A percentile compares a stretch with the other conserved stretches of the same genome.
phyloP scores from a whole-genome alignment of 2,329 filamentous ascomycete genomes.

The Didymella glomerata region DNA sequence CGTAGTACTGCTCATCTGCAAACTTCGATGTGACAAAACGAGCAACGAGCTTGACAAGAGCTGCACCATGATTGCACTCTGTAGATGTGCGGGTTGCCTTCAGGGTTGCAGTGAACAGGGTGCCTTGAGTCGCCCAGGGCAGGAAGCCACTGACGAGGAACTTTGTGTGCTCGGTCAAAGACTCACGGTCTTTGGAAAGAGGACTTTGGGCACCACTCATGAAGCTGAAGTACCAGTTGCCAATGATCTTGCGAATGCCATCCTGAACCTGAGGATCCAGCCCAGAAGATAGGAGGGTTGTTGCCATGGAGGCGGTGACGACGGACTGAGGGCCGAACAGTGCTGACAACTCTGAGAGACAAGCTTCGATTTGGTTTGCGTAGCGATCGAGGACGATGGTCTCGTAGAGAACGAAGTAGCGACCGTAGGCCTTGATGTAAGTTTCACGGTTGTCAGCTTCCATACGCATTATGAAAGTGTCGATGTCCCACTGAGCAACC shows the following conservation, averaged over 20 bases:
- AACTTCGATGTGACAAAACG: constrained; percentile 35
- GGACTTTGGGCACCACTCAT: constrained; percentile 20
- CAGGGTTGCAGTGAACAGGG: constrained; percentile 54
- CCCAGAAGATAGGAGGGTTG: constrained; percentile 53
- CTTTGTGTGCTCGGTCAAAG: constrained; percentile 31
- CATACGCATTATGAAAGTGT: constrained; percentile 36
- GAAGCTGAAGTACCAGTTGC: constrained; percentile 55
- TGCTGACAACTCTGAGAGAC: constrained; percentile 53
- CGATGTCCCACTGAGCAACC: constrained; percentile 38
- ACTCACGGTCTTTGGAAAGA: constrained; percentile 6
- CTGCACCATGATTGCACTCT: constrained; percentile 53
- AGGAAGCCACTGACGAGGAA: constrained; percentile 55
- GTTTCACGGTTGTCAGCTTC: constrained; percentile 22
- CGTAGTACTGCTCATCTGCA: constrained; percentile 21
- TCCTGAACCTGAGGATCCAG: constrained; percentile 55
- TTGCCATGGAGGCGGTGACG: constrained; percentile 54
- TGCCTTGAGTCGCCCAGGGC: constrained; percentile 58
- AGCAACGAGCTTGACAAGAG: constrained; percentile 49
- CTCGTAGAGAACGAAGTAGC: constrained; percentile 57
- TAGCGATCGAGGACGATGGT: constrained; percentile 60
- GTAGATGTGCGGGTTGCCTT: constrained; percentile 40
- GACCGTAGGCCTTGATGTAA: constrained; percentile 51
- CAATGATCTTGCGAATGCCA: constrained; percentile 57
- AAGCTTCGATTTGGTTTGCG: constrained; percentile 58
- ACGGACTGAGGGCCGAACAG: constrained; percentile 48